phyloP scores from a whole-genome alignment of 1,284 basidiomycete genomes.

The Phellopilus nigrolimitatus region DNA sequence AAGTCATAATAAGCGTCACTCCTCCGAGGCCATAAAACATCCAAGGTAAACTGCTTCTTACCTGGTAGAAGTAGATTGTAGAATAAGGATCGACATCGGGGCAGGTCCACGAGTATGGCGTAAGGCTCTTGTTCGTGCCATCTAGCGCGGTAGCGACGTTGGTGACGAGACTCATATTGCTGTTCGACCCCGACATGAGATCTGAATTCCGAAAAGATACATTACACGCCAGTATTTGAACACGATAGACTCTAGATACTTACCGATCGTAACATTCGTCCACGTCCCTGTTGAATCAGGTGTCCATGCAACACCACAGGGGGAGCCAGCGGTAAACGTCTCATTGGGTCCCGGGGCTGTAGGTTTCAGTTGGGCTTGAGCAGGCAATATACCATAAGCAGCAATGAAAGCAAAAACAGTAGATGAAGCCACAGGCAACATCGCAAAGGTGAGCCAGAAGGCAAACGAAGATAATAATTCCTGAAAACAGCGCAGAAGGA shows the following conservation, averaged over 20 bases:
- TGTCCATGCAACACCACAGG: slow-evolving; percentile 31
- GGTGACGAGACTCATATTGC: slow-evolving; percentile 33
- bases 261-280: slow-evolving; percentile 37
- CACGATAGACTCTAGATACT: slow-evolving; percentile 10
- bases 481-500: slow-evolving; percentile 10
- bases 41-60: slow-evolving; percentile 16
- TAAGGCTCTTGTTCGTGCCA: slow-evolving; percentile 31
- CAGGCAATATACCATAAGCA: not conserved
- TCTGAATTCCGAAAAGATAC: slow-evolving; percentile 24
- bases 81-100: slow-evolving; percentile 37
- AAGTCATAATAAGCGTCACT: slow-evolving; percentile 4
- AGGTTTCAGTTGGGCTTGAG: slow-evolving; percentile 31
- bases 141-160: slow-evolving; percentile 31
- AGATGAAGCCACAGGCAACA: slow-evolving; percentile 2
- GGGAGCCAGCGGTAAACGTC: slow-evolving; percentile 30
- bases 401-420: slow-evolving; percentile 13
- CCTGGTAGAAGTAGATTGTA: slow-evolving; percentile 39
- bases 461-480: slow-evolving; percentile 11
- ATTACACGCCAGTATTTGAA: not conserved
- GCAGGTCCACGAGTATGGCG: slow-evolving; percentile 35
- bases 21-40: not conserved
- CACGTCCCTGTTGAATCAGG: slow-evolving; percentile 30
- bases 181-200: slow-evolving; percentile 38
- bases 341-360: slow-evolving; percentile 36
- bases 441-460: slow-evolving; percentile 1